Evolutionary conservation across 2,329 filamentous ascomycete genomes (phyloP), one percentile per base, ranked within the genome.

Genomic region (Ploettnerulaceae sp.): DNA sequence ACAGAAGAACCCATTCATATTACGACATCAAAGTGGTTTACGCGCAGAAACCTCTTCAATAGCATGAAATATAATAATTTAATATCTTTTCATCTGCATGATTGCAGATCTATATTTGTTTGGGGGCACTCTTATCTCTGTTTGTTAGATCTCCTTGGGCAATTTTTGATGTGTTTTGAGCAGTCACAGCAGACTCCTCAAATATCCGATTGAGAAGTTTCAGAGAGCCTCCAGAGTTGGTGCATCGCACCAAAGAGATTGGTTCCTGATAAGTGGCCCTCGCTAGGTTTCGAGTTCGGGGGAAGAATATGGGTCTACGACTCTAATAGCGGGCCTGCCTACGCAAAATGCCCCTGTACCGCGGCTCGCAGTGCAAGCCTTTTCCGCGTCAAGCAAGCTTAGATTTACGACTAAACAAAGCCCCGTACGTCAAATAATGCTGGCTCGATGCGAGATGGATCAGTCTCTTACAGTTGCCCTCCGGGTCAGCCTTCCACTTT

Each of bases 21-120:
- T 51, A 59, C 34, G 38, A 51, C 17, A 42, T 59, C 7, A 51
- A 48, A 18, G 47, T 57, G 21, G 53, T 57, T 5, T 57, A 57
- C 25, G 52, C 38, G 2, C 55, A 57, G 33, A 57, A 57, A 40
- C 55, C 55, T 17, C 15, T 36, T 24, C 34, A 43, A 26, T 17
- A 44, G 29, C 12, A 50, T 28, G 8, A 43, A 32, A 28, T 38
- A 22, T 21, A 34, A 40, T 40, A 21, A 39, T 18, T 35, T 5
- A 24, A 32, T 26, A 11, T 29, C 11, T 29, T 8, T 8, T 29
- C 26, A n/a, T n/a, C n/a, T n/a, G n/a, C n/a, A n/a, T n/a, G n/a
- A n/a, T n/a, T n/a, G n/a, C n/a, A n/a, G n/a, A n/a, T n/a, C n/a
- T n/a, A n/a, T n/a, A n/a, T n/a, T 29, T 41, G 20, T 21, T 26